phyloP scores from a whole-genome alignment of 2,329 filamentous ascomycete genomes.

The Fusarium sambucinum region DNA sequence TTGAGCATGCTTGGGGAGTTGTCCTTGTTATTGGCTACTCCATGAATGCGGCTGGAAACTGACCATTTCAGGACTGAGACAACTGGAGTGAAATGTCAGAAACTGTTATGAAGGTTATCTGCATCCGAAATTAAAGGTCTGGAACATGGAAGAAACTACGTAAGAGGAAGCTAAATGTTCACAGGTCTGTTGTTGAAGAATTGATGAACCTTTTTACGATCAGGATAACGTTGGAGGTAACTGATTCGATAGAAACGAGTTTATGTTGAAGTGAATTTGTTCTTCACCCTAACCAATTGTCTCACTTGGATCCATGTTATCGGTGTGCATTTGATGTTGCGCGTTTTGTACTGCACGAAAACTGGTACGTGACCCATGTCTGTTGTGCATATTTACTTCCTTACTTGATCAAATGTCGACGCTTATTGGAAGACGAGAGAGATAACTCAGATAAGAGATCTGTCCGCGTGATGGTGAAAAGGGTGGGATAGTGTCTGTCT shows the following conservation, averaged over 20 bases:
- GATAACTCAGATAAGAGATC: constrained; percentile 37
- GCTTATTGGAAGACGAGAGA: constrained; percentile 3
- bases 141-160: neutral
- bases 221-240: neutral
- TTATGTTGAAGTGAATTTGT: neutral
- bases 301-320: neutral
- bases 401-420: neutral
- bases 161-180: neutral
- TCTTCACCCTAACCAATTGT: neutral
- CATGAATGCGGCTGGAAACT: neutral
- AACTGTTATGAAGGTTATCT: neutral
- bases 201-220: neutral
- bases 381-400: constrained; percentile 3
- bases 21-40: neutral
- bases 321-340: constrained; percentile 3
- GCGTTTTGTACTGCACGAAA: constrained; percentile 9
- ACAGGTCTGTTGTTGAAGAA: neutral
- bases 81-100: neutral
- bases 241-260: neutral
- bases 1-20: neutral
- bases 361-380: neutral
- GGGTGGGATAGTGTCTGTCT: constrained; percentile 15
- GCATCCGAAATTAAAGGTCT: neutral
- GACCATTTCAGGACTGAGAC: constrained; percentile 13
- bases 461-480: constrained; percentile 35